Conservation (phyloP, 2,329 filamentous ascomycete species). For the Cladophialophora psammophila region DNA sequence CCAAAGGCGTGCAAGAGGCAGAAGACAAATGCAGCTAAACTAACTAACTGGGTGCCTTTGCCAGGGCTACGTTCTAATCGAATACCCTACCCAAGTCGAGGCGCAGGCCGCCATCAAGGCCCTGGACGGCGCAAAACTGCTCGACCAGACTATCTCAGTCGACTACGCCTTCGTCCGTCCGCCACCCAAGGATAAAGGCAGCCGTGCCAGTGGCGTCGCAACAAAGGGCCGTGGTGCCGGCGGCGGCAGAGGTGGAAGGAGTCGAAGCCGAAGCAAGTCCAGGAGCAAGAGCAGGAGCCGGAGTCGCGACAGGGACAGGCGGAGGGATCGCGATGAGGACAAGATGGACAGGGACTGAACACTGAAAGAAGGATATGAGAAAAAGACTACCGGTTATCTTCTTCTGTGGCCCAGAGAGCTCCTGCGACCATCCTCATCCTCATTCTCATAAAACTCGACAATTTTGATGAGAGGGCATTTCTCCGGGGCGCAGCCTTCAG, state of each 20-base stretch:
- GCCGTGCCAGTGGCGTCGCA: slow-evolving; percentile 43
- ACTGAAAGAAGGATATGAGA: too few species aligned
- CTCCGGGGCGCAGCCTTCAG: background rate
- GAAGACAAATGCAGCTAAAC: background rate
- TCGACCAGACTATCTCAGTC: slow-evolving; percentile 70
- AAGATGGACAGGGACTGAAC: slow-evolving; percentile 37
- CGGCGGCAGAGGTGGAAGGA: slow-evolving; percentile 53
- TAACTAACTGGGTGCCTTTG: background rate
- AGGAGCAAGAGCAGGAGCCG: slow-evolving; percentile 41
- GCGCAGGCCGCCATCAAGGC: slow-evolving; percentile 69
- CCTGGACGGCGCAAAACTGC: slow-evolving; percentile 66
- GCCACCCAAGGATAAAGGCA: slow-evolving; percentile 59
- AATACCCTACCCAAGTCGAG: slow-evolving; percentile 69
- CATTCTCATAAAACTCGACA: too few species aligned
- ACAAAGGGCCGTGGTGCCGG: slow-evolving; percentile 34
- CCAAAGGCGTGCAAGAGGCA: too few species aligned
- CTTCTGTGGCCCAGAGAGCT: too few species aligned
- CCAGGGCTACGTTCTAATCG: slow-evolving; percentile 71
- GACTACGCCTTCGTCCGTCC: slow-evolving; percentile 72
- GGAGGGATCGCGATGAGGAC: slow-evolving; percentile 28
- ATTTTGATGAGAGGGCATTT: too few species aligned
- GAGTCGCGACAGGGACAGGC: slow-evolving; percentile 25
- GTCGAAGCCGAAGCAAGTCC: slow-evolving; percentile 55
- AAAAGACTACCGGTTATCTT: too few species aligned
- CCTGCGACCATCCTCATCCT: too few species aligned